Evolutionary conservation across 495 filamentous ascomycete genomes (phyloP).

Genomic region (Paragyromitra xinjiangensis): DNA sequence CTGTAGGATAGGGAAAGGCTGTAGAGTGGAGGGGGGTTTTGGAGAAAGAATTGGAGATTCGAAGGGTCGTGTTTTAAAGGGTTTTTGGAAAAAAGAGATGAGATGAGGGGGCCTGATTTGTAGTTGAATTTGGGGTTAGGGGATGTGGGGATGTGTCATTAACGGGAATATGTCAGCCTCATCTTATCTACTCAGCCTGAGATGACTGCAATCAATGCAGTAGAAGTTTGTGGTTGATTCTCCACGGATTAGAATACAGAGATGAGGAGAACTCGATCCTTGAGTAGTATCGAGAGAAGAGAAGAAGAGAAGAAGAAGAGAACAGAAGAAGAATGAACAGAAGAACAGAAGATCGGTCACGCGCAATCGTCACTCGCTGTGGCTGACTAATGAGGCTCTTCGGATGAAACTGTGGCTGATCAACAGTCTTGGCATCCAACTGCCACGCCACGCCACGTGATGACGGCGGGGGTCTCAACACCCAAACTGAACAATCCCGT

Average conservation of each 20-base stretch:
- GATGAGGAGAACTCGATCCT: background rate
- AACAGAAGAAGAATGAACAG: background rate
- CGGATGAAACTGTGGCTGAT: background rate
- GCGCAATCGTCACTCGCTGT: background rate
- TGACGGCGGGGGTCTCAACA: conserved; percentile 42
- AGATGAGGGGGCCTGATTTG: conserved; percentile 12
- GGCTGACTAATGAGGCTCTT: conserved; percentile 28
- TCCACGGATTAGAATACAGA: background rate
- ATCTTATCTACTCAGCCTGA: conserved; percentile 16
- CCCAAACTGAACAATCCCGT: conserved; percentile 1
- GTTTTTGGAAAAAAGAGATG: background rate
- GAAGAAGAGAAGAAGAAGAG: background rate
- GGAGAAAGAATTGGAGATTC: background rate
- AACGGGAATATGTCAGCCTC: conserved; percentile 33
- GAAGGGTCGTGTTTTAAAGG: background rate
- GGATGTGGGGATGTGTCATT: conserved; percentile 41
- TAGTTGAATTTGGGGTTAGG: conserved; percentile 19
- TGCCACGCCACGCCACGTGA: conserved; percentile 37
- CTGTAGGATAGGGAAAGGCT: background rate
- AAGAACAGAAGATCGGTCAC: background rate
- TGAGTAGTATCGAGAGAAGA: background rate
- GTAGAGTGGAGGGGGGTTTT: background rate
- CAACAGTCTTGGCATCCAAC: background rate
- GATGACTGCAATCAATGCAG: background rate
- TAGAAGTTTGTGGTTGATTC: background rate